These are phyloP conservation scores for Coemansia umbellata DNA, from an alignment of 192 early-diverging fungal genomes.

Conservation along the genomic window DNA sequence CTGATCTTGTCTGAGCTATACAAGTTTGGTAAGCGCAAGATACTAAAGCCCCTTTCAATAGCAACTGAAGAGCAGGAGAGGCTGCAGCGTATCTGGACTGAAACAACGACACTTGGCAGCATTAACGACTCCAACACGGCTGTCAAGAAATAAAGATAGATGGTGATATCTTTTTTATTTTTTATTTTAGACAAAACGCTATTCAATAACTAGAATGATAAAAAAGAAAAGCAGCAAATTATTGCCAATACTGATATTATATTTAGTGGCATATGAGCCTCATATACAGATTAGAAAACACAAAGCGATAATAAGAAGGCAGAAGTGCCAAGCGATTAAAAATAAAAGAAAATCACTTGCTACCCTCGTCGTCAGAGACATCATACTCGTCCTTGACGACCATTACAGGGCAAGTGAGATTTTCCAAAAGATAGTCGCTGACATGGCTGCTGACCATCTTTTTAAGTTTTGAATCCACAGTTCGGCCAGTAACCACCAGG, in stretches of 20 bases:
- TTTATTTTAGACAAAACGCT: neutral
- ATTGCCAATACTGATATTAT: neutral
- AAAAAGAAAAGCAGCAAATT: neutral
- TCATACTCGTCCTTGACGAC: constrained; percentile 52
- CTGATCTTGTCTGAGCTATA: constrained; percentile 62
- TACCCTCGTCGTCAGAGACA: constrained; percentile 38
- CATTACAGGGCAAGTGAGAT: constrained; percentile 42
- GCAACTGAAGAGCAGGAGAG: constrained; percentile 43
- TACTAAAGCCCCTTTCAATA: constrained; percentile 35
- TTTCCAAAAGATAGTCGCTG: constrained; percentile 32
- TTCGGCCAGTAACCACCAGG: constrained; percentile 37
- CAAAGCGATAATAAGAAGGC: neutral
- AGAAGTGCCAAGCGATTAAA: too few species aligned
- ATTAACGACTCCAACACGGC: neutral
- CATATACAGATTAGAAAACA: too few species aligned
- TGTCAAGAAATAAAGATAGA: neutral
- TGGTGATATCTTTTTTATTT: neutral
- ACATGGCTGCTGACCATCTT: constrained; percentile 39
- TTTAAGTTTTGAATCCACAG: constrained; percentile 23
- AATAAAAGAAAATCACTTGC: neutral
- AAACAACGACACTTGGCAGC: constrained; percentile 37
- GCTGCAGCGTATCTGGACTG: constrained; percentile 52
- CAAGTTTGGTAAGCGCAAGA: constrained; percentile 58
- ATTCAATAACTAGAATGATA: neutral
- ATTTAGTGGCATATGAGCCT: too few species aligned